Base-by-base conservation (phyloP, 164 flowering plant species). In the Cinnamomum chago region DNA sequence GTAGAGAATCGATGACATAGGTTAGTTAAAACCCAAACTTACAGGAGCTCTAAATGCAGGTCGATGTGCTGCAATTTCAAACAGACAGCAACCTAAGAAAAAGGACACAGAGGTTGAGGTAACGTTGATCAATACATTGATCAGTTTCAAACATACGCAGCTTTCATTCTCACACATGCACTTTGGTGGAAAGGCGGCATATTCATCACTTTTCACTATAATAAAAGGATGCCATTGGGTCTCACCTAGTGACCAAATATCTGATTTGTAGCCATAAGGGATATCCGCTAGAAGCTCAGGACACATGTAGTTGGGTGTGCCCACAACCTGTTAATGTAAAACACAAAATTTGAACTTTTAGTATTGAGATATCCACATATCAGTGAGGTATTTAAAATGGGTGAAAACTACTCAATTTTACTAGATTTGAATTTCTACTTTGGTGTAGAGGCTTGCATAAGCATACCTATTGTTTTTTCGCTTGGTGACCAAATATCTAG, bases 161-260 rank as follows among this genome's bases (percentile, higher is more conserved):
- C 47, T 9, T 40, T 40, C 11, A 40, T 40, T 40, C 47, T 35
- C 47, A 1, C 47, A 40, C 47, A 7, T 40, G 47, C 47, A 40
- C 47, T 40, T 40, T 40, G 47, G 47, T 40, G 47, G 47, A 40
- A 9, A 40, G 47, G 62, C 62, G 3, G 62, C 18, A 17, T 58
- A 17, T 12, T 58, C 22, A 58, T 58, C 22, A 17, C 47, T 40
- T 40, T 40, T 40, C 47, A 40, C 22, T 64, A 3, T 22, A 14
- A 66, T 12, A 66, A 30, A 10, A 62, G 13, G 25, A 24, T 9
- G 28, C 25, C 10, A n/a, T 24, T 3, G 60, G 40, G n/a, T 30
- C 81, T 86, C 81, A 93, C 98, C 98, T 76, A 93, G 88, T 7
- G 98, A 90, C 98, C 98, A 93, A 67, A 93, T 93, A 77, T 92